phyloP scores from a whole-genome alignment of 169 alveolate genomes.

The Cystoisospora suis region DNA sequence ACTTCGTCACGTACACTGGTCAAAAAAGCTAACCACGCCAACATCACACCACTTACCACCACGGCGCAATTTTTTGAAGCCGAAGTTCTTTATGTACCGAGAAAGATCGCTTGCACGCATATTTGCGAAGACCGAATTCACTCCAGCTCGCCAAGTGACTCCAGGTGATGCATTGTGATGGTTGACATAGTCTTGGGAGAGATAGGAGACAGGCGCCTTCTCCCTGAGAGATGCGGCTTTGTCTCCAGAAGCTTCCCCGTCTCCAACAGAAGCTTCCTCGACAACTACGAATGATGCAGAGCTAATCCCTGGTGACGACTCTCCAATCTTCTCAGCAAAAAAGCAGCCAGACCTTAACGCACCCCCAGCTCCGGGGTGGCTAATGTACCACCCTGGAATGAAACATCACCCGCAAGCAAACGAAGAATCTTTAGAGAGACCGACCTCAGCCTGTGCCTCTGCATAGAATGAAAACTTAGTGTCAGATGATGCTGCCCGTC shows the following conservation, averaged over 20 bases:
- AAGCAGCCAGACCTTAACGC: constrained; percentile 39
- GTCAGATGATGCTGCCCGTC: too few relatives aligned
- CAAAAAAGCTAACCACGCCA: too few relatives aligned
- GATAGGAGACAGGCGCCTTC: background rate
- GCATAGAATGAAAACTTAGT: too few relatives aligned
- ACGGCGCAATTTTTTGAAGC: background rate
- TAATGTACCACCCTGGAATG: constrained; percentile 47
- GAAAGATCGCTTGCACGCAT: background rate
- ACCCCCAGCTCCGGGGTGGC: background rate
- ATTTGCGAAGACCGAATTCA: constrained; percentile 13
- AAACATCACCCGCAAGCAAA: too few relatives aligned
- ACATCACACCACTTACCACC: too few relatives aligned
- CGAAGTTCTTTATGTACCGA: constrained; percentile 17
- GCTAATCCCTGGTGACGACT: background rate
- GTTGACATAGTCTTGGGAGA: constrained; percentile 24
- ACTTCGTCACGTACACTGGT: too few relatives aligned
- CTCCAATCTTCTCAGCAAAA: constrained; percentile 3
- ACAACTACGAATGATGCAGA: constrained; percentile 31
- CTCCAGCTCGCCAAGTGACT: constrained; percentile 28
- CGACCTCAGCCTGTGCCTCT: too few relatives aligned
- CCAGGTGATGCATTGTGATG: constrained; percentile 12
- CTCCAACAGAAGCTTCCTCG: background rate
- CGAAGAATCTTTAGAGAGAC: too few relatives aligned
- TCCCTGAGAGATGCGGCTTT: background rate
- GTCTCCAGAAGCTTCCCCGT: background rate